Base-by-base conservation (phyloP, 1,284 basidiomycete genomes). In the Stereum hirsutum region DNA sequence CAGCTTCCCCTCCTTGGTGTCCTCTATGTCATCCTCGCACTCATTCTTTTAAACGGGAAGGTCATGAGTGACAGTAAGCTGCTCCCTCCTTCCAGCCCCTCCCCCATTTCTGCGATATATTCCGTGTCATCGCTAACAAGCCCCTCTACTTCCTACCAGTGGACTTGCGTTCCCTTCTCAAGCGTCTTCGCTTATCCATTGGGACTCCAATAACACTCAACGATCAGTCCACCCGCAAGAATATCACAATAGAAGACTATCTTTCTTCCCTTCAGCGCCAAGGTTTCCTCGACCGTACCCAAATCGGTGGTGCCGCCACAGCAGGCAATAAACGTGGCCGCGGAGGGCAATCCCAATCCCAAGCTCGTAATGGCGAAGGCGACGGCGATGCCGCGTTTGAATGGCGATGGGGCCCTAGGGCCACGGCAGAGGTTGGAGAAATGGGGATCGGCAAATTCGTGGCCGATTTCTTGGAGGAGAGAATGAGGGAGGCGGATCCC, bases 331-430 rank as follows among this genome's bases (percentile, higher is more conserved):
- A 84, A 53, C 76, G 82, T 20, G 66, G 66, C 14, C 70, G 81
- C 2, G 48, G 53, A 11, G 53, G 57, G 10, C 54, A 53, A 14
- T 59, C 62, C 2, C 65, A 72, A 1, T 71, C 74, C 49, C 65
- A 56, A 4, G 10, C 33, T 10, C 36, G 26, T 14, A 14, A 24
- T 4, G 72, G 67, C 12, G 54, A 47, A 26, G 65, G 62, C 27
- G 75, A 79, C 15, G 74, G 74, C 11, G 72, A 67, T 6, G 62
- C 64, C 15, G 66, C 66, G 23, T 81, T 70, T 48, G 82, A 88
- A 56, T 89, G 85, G 85, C 72, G 76, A 5, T 89, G 87, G 86
- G 87, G 85, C 3, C 65, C 69, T 15, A 69, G 87, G n/a, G 79
- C 86, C 5, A 66, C 76, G 34, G 69, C 72, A 38, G 86, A 90